Evolutionary conservation across 148 eudicot species (phyloP).

Genomic region (Agrostemma githago): DNA sequence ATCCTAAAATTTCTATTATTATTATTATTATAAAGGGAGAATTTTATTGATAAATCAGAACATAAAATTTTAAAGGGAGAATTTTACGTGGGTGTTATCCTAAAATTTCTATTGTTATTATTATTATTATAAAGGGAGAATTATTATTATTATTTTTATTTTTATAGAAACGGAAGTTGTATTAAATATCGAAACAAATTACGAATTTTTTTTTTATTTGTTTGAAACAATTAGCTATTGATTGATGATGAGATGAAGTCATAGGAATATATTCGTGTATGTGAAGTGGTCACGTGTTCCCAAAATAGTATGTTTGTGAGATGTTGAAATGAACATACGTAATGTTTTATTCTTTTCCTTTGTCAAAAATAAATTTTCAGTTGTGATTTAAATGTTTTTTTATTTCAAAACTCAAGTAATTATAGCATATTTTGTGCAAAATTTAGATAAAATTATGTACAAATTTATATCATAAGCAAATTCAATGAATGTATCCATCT

Average conservation of each 20-base stretch:
- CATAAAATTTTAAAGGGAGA: too few relatives aligned
- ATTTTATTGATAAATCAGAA: too few relatives aligned
- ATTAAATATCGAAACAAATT: too few relatives aligned
- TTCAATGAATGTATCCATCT: not conserved
- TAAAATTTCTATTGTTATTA: too few relatives aligned
- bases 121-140: too few relatives aligned
- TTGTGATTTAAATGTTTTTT: not conserved
- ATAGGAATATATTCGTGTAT: conserved; percentile 1
- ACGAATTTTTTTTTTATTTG: too few relatives aligned
- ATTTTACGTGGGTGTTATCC: too few relatives aligned
- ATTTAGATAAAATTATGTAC: not conserved
- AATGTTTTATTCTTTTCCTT: not conserved
- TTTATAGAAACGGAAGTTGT: too few relatives aligned
- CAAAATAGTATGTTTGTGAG: conserved; percentile 1
- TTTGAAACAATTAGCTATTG: conserved; percentile 1
- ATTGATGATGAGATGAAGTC: not conserved
- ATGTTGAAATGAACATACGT: not conserved
- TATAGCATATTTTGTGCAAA: not conserved
- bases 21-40: too few relatives aligned
- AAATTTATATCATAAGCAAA: not conserved
- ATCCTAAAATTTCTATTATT: too few relatives aligned
- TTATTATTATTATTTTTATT: too few relatives aligned
- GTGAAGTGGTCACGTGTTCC: conserved; percentile 6
- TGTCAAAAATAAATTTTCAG: not conserved
- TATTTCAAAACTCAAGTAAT: not conserved